Evolutionary conservation across 1,284 basidiomycete species (phyloP), one percentile per base, ranked within the genome.

Genomic region (Taiwanofungus camphoratus): DNA sequence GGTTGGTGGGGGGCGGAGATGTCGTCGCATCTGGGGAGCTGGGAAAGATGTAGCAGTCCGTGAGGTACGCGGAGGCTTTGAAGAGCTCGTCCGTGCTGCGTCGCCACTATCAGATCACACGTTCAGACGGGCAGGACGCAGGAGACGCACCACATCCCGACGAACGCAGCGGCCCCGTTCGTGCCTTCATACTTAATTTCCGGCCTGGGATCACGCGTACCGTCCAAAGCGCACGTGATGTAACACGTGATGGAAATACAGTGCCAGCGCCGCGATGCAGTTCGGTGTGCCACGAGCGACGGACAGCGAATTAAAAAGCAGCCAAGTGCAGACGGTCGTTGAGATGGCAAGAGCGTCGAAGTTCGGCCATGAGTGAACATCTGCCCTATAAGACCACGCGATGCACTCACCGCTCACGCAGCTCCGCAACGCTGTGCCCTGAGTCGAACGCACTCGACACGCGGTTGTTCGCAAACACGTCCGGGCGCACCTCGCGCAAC

Each of bases 51-150:
- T 63, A 78, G 13, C 82, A 76, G 52, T 85, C 80, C 0, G 82
- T 79, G 36, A 87, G 68, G 52, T 79, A 85, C 5, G 78, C 74
- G 2, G 84, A 75, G 0, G 81, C 71, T 61, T 86, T 87, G 65
- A 77, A 76, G 26, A 83, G 69, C 54, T 87, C 85, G 52, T 87
- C 85, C 13, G 79, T 73, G 52, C 84, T 85, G 42, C 39, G 31
- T 16, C 37, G 7, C 15, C n/a, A 13, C 11, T 13, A 5, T 20
- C 9, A 20, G 3, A 31, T 23, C 23, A 34, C n/a, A 38, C 30
- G 5, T 12, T 3, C 1, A 30, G 11, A 15, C 12, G n/a, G 5
- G 4, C 12, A 20, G 4, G 33, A 12, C 12, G 12, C 16, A 11
- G 18, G 11, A 20, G 11, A 63, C 74, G 32, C 45, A 84, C 84